A percentile compares a stretch with the other conserved stretches of the same genome.
These are phyloP conservation scores for Aeminium ludgeri DNA, from an alignment of 495 filamentous ascomycete genomes.

Conservation along the genomic window DNA sequence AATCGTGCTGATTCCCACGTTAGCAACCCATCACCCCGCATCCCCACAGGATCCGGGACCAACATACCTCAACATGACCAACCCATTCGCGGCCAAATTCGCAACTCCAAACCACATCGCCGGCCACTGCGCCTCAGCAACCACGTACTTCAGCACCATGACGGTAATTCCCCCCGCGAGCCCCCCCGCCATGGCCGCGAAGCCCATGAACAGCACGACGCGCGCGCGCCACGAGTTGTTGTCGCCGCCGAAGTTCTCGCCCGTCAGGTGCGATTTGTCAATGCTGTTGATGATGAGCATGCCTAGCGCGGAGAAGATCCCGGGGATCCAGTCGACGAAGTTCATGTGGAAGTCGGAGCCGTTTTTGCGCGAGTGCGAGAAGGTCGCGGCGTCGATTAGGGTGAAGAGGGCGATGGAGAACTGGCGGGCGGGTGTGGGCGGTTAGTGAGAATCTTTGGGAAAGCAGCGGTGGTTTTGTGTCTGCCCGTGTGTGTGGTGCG, in stretches of 20 bases:
- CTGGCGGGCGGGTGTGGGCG: conserved; percentile 29
- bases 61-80: conserved; percentile 74
- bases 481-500: background rate
- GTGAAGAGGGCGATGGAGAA: conserved; percentile 96
- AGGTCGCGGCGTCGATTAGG: conserved; percentile 80
- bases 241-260: conserved; percentile 61
- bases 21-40: conserved; percentile 1
- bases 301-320: conserved; percentile 81
- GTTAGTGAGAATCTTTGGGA: background rate
- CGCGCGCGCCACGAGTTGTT: conserved; percentile 93
- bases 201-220: conserved; percentile 88
- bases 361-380: conserved; percentile 65
- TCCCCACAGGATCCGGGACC: background rate
- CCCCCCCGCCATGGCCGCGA: conserved; percentile 84
- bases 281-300: conserved; percentile 99
- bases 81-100: conserved; percentile 72
- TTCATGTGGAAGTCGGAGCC: conserved; percentile 70
- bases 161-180: conserved; percentile 83
- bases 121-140: conserved; percentile 58
- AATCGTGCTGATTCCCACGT: conserved; percentile 44
- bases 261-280: conserved; percentile 74
- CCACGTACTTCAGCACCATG: conserved; percentile 80
- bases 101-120: conserved; percentile 87
- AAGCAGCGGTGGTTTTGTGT: background rate
- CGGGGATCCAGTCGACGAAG: conserved; percentile 97